Percentiles rank a stretch among this genome's conserved stretches.
These are phyloP conservation scores for Digitaria exilis DNA, from an alignment of 202 grass and related monocot genomes.

Conservation along the genomic window DNA sequence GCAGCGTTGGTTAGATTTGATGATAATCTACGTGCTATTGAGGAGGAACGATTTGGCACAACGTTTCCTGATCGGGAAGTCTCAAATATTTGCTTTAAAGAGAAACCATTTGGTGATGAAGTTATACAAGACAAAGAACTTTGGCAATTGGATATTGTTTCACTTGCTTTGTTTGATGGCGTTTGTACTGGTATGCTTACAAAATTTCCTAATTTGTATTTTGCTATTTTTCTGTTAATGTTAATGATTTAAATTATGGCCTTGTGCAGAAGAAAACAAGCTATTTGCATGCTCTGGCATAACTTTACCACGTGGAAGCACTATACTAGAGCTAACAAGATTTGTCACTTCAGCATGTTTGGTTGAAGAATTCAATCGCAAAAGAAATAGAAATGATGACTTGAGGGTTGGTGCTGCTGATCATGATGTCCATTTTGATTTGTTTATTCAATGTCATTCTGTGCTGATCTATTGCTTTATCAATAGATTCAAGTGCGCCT, in stretches of 20 bases:
- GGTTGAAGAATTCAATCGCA: background rate
- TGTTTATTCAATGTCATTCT: conserved; percentile 4
- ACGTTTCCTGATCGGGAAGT: background rate
- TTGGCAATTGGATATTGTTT: background rate
- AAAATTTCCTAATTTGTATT: background rate
- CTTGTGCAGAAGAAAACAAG: conserved; percentile 31
- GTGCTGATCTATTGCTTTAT: background rate
- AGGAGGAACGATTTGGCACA: background rate
- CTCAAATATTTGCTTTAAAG: background rate
- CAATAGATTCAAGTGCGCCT: conserved; percentile 2
- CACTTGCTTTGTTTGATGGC: conserved; percentile 35
- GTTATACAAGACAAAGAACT: background rate
- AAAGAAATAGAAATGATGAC: conserved; percentile 30
- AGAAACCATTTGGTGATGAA: conserved; percentile 20
- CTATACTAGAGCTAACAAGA: background rate
- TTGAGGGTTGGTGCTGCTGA: conserved; percentile 20
- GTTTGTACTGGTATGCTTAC: background rate
- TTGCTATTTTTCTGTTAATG: background rate
- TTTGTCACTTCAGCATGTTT: conserved; percentile 19
- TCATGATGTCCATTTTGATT: background rate
- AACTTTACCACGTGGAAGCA: background rate
- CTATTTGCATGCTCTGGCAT: conserved; percentile 34
- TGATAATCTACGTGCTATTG: background rate
- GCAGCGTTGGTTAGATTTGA: background rate
- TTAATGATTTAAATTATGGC: background rate